Evolutionary conservation across 2,329 filamentous ascomycete genomes (phyloP).

Genomic region (Chaetomiaceae sp.): DNA sequence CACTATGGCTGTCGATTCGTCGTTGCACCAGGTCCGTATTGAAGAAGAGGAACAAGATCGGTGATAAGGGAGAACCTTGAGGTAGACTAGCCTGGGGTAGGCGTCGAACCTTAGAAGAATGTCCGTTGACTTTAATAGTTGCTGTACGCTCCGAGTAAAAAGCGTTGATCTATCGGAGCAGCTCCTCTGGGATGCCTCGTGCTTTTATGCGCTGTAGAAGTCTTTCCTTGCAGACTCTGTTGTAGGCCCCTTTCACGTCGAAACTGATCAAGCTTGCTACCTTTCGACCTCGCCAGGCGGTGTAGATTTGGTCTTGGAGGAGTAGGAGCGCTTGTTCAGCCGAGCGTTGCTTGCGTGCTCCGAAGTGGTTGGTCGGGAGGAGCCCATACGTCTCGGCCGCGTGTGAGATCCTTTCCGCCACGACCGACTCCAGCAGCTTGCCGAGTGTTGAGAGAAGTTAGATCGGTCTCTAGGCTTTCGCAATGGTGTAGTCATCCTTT

Average conservation of each 20-base stretch:
- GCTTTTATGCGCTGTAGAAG: conserved; percentile 9
- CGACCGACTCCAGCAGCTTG: conserved; percentile 6
- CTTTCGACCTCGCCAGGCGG: not conserved
- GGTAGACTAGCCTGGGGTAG: too few species aligned
- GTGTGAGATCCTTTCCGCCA: conserved; percentile 5
- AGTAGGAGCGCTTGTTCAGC: not conserved
- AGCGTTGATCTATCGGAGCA: conserved; percentile 7
- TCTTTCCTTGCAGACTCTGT: conserved; percentile 11
- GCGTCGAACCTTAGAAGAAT: too few species aligned
- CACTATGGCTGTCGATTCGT: too few species aligned
- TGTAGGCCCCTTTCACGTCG: conserved; percentile 13
- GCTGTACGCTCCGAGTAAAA: conserved; percentile 10
- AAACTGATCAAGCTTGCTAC: conserved; percentile 12
- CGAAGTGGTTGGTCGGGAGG: not conserved
- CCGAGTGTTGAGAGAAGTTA: conserved; percentile 4
- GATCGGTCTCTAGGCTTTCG: conserved; percentile 6
- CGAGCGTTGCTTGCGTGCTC: not conserved
- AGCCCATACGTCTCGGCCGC: not conserved
- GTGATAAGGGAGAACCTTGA: not conserved
- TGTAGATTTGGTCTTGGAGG: not conserved
- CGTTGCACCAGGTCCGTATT: too few species aligned
- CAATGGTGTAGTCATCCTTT: conserved; percentile 2
- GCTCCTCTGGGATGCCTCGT: too few species aligned
- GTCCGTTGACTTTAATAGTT: conserved; percentile 10
- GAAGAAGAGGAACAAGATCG: not conserved